Evolutionary conservation across 768 basidiomycete genomes (phyloP).

Genomic region (Hebeloma cylindrosporum): DNA sequence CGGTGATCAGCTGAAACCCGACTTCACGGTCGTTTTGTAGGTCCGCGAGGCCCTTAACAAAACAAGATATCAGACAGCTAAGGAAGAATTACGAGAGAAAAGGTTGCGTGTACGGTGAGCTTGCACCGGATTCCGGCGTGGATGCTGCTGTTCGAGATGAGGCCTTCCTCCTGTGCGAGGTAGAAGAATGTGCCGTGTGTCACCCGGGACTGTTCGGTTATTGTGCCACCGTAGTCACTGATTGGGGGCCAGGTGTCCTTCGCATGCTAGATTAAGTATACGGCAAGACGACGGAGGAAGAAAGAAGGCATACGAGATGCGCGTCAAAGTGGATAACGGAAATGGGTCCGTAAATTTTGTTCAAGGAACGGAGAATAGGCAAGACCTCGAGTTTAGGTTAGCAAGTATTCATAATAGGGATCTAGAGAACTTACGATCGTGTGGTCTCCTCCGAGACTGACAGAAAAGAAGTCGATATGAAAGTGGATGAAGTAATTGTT

Average conservation of each 20-base stretch:
- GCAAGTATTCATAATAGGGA: constrained; percentile 40
- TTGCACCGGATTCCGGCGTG: constrained; percentile 88
- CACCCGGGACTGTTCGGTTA: constrained; percentile 62
- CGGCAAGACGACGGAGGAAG: too few species aligned
- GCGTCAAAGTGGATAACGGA: constrained; percentile 86
- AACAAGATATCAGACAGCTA: too few species aligned
- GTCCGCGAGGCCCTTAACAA: constrained; percentile 53
- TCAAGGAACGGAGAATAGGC: constrained; percentile 77
- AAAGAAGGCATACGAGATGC: constrained; percentile 39
- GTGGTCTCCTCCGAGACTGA: constrained; percentile 83
- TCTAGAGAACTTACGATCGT: constrained; percentile 62
- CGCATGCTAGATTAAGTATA: not conserved
- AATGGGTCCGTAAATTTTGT: constrained; percentile 78
- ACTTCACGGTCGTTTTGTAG: constrained; percentile 67
- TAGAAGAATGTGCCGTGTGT: constrained; percentile 90
- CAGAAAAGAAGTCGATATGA: not conserved
- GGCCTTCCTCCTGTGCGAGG: constrained; percentile 73
- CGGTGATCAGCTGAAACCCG: constrained; percentile 78
- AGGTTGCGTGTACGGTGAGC: constrained; percentile 35
- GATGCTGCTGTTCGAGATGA: constrained; percentile 76
- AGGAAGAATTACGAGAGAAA: constrained; percentile 26
- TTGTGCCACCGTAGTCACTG: constrained; percentile 61
- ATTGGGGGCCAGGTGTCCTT: constrained; percentile 65
- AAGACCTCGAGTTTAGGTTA: constrained; percentile 49
- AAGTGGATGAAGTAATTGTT: constrained; percentile 6